These are phyloP conservation scores for Candida awuae DNA, from an alignment of 805 yeast species.

Conservation along the genomic window DNA sequence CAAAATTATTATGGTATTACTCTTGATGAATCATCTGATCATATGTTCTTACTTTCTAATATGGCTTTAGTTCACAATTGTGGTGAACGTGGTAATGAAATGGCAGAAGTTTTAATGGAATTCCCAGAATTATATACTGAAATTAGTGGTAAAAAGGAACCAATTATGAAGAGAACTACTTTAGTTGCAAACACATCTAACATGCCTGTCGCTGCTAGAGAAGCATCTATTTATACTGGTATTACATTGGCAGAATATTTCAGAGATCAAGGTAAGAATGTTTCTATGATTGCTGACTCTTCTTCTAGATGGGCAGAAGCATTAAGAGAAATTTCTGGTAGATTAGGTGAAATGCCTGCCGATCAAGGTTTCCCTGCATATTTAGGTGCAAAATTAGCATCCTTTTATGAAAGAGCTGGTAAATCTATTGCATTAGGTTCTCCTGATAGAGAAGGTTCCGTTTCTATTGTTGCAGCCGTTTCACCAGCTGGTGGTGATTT, in stretches of 20 bases:
- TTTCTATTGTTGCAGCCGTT: constrained; percentile 99
- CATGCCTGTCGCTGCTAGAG: constrained; percentile 99
- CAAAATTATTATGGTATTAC: constrained; percentile 39
- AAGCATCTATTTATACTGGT: constrained; percentile 98
- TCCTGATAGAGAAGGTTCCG: constrained; percentile 95
- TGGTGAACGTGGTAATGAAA: constrained; percentile 97
- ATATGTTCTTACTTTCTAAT: constrained; percentile 35
- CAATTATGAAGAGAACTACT: constrained; percentile 98
- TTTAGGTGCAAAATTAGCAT: constrained; percentile 96
- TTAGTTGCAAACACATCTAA: constrained; percentile 97
- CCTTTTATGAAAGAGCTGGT: constrained; percentile 99
- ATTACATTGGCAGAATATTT: constrained; percentile 97
- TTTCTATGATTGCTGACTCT: constrained; percentile 99
- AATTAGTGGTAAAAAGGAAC: constrained; percentile 87
- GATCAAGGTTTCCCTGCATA: constrained; percentile 99
- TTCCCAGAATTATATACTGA: constrained; percentile 96
- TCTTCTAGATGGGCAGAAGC: constrained; percentile 99
- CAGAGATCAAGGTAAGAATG: constrained; percentile 99
- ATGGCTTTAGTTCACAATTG: constrained; percentile 22
- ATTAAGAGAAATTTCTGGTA: constrained; percentile 98
- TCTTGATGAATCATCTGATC: constrained; percentile 32
- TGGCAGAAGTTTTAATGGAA: constrained; percentile 99
- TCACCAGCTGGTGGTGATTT: constrained; percentile 99
- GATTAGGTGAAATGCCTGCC: constrained; percentile 99
- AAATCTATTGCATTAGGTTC: constrained; percentile 91